Conservation (phyloP, 139 green algal species). For the Asterochloris sp. region DNA sequence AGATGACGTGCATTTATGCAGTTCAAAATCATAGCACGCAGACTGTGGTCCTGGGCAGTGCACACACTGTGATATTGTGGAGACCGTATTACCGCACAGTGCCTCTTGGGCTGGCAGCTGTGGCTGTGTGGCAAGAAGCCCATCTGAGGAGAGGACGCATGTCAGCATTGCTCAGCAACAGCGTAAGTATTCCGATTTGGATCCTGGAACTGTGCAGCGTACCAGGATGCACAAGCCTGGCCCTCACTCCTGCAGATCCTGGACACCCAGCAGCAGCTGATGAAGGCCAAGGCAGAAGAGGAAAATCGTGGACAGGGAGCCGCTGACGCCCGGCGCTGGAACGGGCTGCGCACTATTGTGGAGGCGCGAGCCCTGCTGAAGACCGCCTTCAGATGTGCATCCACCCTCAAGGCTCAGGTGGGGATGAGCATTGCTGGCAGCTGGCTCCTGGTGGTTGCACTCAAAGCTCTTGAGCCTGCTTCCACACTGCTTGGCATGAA, state of each 20-base stretch:
- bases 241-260: conserved; percentile 27
- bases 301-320: conserved; percentile 55
- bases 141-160: background rate
- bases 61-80: too few relatives aligned
- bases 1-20: too few relatives aligned
- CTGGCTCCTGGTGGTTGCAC: too few relatives aligned
- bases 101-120: too few relatives aligned
- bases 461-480: too few relatives aligned
- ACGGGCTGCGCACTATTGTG: conserved; percentile 48
- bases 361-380: conserved; percentile 69
- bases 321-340: conserved; percentile 69
- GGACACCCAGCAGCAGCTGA: conserved; percentile 60
- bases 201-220: background rate
- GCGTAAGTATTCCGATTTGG: background rate
- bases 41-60: too few relatives aligned
- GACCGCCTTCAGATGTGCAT: conserved; percentile 61
- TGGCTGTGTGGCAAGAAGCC: background rate
- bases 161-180: background rate
- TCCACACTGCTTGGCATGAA: too few relatives aligned
- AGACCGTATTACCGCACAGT: too few relatives aligned
- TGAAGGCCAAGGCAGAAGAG: conserved; percentile 65
- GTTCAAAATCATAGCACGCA: too few relatives aligned
- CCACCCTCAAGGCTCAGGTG: conserved; percentile 55
- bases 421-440: background rate
- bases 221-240: background rate